Evolutionary conservation across 2,329 filamentous ascomycete genomes (phyloP).

Genomic region (Hypoxylon sp.): DNA sequence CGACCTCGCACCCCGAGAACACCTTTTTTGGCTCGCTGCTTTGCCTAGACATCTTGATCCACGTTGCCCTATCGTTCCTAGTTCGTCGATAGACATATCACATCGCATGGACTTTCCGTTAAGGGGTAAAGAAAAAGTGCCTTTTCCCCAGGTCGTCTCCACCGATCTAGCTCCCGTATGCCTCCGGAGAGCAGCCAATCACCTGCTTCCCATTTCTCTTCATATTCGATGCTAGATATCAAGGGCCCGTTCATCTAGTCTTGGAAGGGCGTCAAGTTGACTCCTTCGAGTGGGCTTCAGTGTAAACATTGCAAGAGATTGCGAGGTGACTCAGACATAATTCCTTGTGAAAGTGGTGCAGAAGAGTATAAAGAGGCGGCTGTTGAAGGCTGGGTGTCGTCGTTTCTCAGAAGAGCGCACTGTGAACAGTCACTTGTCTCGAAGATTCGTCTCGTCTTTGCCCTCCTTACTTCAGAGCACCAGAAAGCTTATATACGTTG

Average conservation of each 20-base stretch:
- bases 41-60: not conserved
- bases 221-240: conserved; percentile 14
- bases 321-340: conserved; percentile 25
- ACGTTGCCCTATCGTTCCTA: not conserved
- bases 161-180: conserved; percentile 23
- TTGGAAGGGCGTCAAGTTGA: conserved; percentile 9
- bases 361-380: conserved; percentile 4
- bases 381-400: not conserved
- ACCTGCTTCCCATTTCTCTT: conserved; percentile 32
- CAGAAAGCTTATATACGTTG: not conserved
- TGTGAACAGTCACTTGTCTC: not conserved
- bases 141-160: conserved; percentile 21
- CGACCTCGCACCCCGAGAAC: conserved; percentile 7
- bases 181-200: conserved; percentile 31
- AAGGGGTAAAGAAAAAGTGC: conserved; percentile 23
- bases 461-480: not conserved
- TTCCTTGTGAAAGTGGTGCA: conserved; percentile 16
- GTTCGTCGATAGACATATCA: not conserved
- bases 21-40: not conserved
- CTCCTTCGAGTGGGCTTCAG: conserved; percentile 14
- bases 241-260: not conserved
- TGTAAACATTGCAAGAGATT: conserved; percentile 1
- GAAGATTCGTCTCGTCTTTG: not conserved
- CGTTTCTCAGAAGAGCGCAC: not conserved
- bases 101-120: conserved; percentile 48